These are phyloP conservation scores for Saccharum hybrid DNA, from an alignment of 202 grass and related monocot species.

Conservation along the genomic window DNA sequence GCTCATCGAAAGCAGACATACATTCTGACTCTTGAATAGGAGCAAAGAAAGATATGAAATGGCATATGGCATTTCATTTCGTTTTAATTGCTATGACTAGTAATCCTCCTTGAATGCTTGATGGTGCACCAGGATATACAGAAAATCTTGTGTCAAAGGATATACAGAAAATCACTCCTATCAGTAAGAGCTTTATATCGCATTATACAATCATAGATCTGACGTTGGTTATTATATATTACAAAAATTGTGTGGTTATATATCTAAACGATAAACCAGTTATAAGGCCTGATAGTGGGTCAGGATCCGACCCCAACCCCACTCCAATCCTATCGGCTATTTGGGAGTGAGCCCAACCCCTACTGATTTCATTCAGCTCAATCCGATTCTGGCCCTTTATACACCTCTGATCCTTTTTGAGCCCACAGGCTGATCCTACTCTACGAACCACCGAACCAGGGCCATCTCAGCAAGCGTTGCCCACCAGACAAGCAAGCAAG, in stretches of 20 bases:
- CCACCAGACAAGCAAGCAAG: background rate
- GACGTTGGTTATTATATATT: background rate
- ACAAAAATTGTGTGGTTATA: background rate
- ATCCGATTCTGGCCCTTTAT: background rate
- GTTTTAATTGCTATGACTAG: background rate
- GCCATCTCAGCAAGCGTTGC: too few relatives aligned
- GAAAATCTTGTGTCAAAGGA: too few relatives aligned
- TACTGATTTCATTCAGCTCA: background rate
- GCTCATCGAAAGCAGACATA: slow-evolving; percentile 23
- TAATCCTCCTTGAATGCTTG: slow-evolving; percentile 32
- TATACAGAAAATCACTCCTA: slow-evolving; percentile 10
- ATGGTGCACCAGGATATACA: background rate
- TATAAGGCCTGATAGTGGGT: background rate
- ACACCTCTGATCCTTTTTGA: too few relatives aligned
- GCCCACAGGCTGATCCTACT: too few relatives aligned
- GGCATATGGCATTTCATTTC: slow-evolving; percentile 1
- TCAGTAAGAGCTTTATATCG: slow-evolving; percentile 1
- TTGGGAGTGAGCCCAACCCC: background rate
- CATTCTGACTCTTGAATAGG: background rate
- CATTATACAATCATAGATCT: background rate
- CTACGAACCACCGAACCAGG: too few relatives aligned
- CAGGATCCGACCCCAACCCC: too few relatives aligned
- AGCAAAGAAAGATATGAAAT: slow-evolving; percentile 29
- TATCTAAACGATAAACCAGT: background rate
- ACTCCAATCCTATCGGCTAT: too few relatives aligned